Conservation (phyloP, 192 early-diverging fungal species). For the Phycomyces nitens region DNA sequence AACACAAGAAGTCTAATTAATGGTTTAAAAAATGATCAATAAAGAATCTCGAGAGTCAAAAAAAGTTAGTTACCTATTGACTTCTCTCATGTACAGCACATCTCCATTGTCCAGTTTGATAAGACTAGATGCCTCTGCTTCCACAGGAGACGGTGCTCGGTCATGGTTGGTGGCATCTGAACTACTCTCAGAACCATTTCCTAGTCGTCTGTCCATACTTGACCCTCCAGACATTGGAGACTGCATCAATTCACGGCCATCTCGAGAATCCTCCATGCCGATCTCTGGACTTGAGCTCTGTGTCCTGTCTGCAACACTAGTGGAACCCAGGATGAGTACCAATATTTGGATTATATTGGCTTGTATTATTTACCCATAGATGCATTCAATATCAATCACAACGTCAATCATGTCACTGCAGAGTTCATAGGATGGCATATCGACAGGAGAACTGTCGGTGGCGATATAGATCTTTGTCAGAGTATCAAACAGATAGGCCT, state of each 20-base stretch:
- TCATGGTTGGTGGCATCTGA: neutral
- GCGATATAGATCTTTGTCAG: conserved; percentile 91
- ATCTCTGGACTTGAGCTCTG: conserved; percentile 2
- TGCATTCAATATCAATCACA: conserved; percentile 73
- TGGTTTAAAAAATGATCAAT: neutral
- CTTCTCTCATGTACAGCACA: conserved; percentile 71
- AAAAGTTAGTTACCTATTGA: conserved; percentile 59
- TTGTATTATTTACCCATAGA: conserved; percentile 61
- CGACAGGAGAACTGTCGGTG: conserved; percentile 89
- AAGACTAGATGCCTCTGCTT: conserved; percentile 58
- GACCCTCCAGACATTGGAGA: no score
- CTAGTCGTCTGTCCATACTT: no score
- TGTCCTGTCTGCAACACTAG: conserved; percentile 10
- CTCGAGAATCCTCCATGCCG: no score
- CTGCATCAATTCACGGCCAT: no score
- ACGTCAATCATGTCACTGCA: conserved; percentile 95
- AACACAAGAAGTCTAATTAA: conserved; percentile 59
- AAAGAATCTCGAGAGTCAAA: neutral
- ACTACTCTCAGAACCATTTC: no score
- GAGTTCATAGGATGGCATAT: conserved; percentile 85
- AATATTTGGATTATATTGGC: neutral
- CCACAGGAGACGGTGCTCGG: conserved; percentile 5
- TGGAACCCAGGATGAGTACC: no score
- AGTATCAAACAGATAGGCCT: conserved; percentile 92
- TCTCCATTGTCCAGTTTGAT: conserved; percentile 79